phyloP scores from a whole-genome alignment of 805 yeast species.

The Suhomyces tanzawaensis region DNA sequence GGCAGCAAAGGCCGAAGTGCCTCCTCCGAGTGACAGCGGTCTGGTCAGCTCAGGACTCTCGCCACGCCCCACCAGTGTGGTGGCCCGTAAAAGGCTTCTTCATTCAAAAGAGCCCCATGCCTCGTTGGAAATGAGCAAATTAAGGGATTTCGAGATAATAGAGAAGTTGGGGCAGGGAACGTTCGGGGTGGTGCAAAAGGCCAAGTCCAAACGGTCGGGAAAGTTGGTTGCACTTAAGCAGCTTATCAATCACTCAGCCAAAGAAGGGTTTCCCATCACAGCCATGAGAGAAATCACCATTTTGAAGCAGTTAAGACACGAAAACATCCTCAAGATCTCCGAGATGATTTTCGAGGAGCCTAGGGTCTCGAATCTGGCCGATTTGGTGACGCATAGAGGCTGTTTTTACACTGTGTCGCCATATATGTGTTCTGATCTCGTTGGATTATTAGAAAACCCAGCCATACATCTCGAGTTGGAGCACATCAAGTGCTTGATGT shows the following conservation, averaged over 20 bases:
- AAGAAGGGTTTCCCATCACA: slow-evolving; percentile 88
- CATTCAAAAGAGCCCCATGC: slow-evolving; percentile 4
- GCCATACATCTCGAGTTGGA: slow-evolving; percentile 54
- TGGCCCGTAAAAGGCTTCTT: not conserved
- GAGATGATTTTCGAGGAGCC: slow-evolving; percentile 65
- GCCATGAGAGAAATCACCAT: slow-evolving; percentile 90
- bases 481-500: slow-evolving; percentile 80
- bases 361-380: slow-evolving; percentile 30
- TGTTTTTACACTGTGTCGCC: slow-evolving; percentile 85
- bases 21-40: no score
- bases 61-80: not conserved
- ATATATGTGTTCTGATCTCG: slow-evolving; percentile 87
- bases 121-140: slow-evolving; percentile 31
- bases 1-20: no score
- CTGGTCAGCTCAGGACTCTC: no score
- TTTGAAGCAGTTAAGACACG: slow-evolving; percentile 65
- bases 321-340: slow-evolving; percentile 69
- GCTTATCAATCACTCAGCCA: slow-evolving; percentile 71
- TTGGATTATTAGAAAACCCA: slow-evolving; percentile 85
- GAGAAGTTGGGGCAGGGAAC: slow-evolving; percentile 44
- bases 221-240: slow-evolving; percentile 83
- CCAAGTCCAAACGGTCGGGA: slow-evolving; percentile 51
- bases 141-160: slow-evolving; percentile 32
- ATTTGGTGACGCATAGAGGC: slow-evolving; percentile 37
- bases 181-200: slow-evolving; percentile 78